Percentiles rank a stretch among this genome's conserved stretches.
Conservation (phyloP, 352 stramenopile genomes). For the Thalassiosira livingstoniorum region DNA sequence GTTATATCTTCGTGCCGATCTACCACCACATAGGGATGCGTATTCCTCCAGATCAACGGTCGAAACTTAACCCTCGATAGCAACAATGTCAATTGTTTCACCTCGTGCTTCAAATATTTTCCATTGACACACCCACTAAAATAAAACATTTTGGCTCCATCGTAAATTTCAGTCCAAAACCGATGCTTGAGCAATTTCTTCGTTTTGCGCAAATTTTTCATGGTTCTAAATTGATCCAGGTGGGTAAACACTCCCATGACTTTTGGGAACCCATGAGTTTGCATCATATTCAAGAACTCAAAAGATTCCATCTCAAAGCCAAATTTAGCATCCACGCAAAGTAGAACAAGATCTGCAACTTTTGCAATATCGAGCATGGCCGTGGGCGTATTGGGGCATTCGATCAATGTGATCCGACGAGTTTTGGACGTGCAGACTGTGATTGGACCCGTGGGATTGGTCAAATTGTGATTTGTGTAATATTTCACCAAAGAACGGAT, state of each 20-base stretch:
- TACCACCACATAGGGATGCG: slow-evolving; percentile 98
- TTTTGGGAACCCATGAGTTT: slow-evolving; percentile 91
- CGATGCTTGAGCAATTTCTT: slow-evolving; percentile 99
- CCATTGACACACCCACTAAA: slow-evolving; percentile 97
- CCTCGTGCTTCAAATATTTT: slow-evolving; percentile 99
- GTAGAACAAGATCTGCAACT: slow-evolving; percentile 97
- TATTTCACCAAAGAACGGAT: slow-evolving; percentile 98
- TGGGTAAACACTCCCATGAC: slow-evolving; percentile 99
- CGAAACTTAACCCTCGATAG: slow-evolving; percentile 97
- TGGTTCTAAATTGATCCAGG: slow-evolving; percentile 97
- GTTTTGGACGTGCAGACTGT: slow-evolving; percentile 98
- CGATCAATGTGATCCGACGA: slow-evolving; percentile 97
- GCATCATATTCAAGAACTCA: slow-evolving; percentile 99
- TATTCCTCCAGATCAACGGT: slow-evolving; percentile 98
- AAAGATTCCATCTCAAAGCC: slow-evolving; percentile 99
- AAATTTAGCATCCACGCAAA: slow-evolving; percentile 99
- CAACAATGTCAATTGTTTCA: slow-evolving; percentile 97
- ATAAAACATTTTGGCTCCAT: slow-evolving; percentile 90
- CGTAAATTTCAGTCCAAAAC: slow-evolving; percentile 99
- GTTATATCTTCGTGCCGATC: slow-evolving; percentile 98
- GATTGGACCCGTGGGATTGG: slow-evolving; percentile 96
- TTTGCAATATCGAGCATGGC: slow-evolving; percentile 97
- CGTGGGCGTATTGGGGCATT: slow-evolving; percentile 95
- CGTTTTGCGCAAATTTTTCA: slow-evolving; percentile 97
- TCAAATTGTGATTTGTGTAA: slow-evolving; percentile 99